A percentile compares a stretch with the other conserved stretches of the same genome.
Conservation (phyloP, 2,329 filamentous ascomycete species). For the Madurella mycetomatis region DNA sequence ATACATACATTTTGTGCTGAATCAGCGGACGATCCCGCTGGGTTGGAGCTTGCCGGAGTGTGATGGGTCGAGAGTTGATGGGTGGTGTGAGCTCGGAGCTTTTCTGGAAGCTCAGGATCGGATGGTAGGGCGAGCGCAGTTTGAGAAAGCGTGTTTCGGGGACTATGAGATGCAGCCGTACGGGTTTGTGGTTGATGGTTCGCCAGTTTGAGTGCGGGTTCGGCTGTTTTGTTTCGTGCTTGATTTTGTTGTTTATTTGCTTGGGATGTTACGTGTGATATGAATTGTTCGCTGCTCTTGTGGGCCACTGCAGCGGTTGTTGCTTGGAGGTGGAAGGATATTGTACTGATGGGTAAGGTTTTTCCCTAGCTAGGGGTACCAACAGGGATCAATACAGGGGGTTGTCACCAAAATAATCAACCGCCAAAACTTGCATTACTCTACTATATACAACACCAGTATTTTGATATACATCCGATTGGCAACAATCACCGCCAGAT, state of each 20-base stretch:
- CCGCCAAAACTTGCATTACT: no score
- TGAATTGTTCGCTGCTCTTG: no score
- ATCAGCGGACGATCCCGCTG: constrained; percentile 68
- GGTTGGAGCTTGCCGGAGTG: constrained; percentile 63
- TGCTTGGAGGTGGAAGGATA: no score
- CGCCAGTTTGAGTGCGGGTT: background rate
- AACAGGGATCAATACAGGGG: no score
- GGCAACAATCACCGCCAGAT: no score
- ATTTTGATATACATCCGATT: no score
- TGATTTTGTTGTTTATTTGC: background rate
- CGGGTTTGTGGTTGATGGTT: constrained; percentile 46
- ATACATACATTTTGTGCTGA: constrained; percentile 71
- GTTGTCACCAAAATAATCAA: no score
- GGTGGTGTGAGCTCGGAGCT: constrained; percentile 70
- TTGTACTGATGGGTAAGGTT: no score
- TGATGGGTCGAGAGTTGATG: constrained; percentile 58
- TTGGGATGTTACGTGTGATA: background rate
- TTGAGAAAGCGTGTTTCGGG: constrained; percentile 63
- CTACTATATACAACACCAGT: no score
- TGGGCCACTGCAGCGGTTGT: no score
- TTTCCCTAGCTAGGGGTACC: no score
- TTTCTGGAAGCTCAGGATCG: constrained; percentile 60
- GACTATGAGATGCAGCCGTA: constrained; percentile 46
- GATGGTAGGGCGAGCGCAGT: constrained; percentile 56
- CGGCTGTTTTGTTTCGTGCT: background rate